These are phyloP conservation scores for Fusarium brevicatenulatum DNA, from an alignment of 2,329 filamentous ascomycete genomes.

Conservation along the genomic window DNA sequence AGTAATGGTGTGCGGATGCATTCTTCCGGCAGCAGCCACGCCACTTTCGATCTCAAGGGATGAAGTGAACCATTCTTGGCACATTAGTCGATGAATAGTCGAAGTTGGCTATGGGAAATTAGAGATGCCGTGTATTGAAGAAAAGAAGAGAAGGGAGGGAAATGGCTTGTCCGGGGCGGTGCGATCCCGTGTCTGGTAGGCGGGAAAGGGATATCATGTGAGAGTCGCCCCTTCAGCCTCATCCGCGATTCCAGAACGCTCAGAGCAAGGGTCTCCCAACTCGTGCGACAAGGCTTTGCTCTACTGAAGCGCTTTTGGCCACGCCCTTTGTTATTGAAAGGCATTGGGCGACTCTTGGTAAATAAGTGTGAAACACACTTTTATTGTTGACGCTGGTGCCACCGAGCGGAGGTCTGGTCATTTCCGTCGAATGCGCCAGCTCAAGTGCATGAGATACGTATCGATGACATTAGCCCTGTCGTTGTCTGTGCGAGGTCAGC, in stretches of 20 bases:
- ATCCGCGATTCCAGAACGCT: conserved; percentile 29
- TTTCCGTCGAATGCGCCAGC: conserved; percentile 24
- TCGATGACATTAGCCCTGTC: background rate
- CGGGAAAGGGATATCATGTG: conserved; percentile 14
- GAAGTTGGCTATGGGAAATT: background rate
- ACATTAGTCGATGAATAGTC: conserved; percentile 11
- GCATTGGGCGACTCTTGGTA: background rate
- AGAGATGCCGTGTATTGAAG: background rate
- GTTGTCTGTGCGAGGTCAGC: conserved; percentile 23
- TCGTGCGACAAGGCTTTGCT: conserved; percentile 1
- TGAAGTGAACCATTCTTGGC: conserved; percentile 17
- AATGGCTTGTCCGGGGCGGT: conserved; percentile 26
- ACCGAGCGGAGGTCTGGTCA: conserved; percentile 26
- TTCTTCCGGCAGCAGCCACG: conserved; percentile 5
- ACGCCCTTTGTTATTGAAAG: conserved; percentile 6
- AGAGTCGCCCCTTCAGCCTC: conserved; percentile 20
- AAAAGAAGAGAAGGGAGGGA: conserved; percentile 9
- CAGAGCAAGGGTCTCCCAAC: background rate
- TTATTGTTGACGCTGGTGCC: conserved; percentile 10
- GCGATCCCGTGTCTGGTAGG: conserved; percentile 31
- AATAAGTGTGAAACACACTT: conserved; percentile 2
- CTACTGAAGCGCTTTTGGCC: background rate
- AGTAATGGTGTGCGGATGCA: background rate
- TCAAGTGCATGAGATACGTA: background rate
- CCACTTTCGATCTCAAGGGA: conserved; percentile 12